Percentiles rank a stretch among this genome's conserved stretches.
Conservation (phyloP, 805 yeast genomes). For the Yamadazyma tumulicola region DNA sequence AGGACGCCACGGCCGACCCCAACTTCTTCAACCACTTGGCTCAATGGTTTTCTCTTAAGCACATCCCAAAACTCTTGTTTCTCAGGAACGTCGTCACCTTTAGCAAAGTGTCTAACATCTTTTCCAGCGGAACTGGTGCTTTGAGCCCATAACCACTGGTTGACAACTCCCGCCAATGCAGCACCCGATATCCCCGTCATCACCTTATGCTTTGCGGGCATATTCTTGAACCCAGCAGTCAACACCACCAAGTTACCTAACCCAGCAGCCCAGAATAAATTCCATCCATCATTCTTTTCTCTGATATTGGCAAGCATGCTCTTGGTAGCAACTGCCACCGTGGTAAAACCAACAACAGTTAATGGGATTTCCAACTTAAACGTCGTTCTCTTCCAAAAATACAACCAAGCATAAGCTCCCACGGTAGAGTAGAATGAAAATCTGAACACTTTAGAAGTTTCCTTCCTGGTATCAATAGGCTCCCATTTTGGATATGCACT, state of each 20-base stretch:
- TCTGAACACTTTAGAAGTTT: constrained; percentile 45
- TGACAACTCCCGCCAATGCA: constrained; percentile 31
- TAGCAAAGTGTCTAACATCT: constrained; percentile 37
- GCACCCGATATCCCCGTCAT: constrained; percentile 41
- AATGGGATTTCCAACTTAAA: constrained; percentile 39
- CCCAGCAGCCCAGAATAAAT: constrained; percentile 62
- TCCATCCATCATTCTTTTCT: constrained; percentile 60
- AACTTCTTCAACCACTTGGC: constrained; percentile 71
- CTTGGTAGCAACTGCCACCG: constrained; percentile 49
- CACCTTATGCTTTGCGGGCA: constrained; percentile 41
- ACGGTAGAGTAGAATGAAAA: constrained; percentile 46
- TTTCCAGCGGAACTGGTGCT: constrained; percentile 35
- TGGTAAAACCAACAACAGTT: constrained; percentile 42
- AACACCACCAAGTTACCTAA: constrained; percentile 45
- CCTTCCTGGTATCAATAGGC: constrained; percentile 54
- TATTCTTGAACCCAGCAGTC: constrained; percentile 39
- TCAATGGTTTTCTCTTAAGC: constrained; percentile 73
- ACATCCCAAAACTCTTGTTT: constrained; percentile 76
- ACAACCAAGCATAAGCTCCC: constrained; percentile 47
- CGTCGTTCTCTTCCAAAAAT: constrained; percentile 41
- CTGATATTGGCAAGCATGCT: constrained; percentile 56
- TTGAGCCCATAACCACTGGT: constrained; percentile 41
- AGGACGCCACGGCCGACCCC: constrained; percentile 66
- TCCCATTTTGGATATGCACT: constrained; percentile 45
- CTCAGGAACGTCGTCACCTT: constrained; percentile 32